These are phyloP conservation scores for Cercophora samala DNA, from an alignment of 495 filamentous ascomycete species.

Conservation along the genomic window DNA sequence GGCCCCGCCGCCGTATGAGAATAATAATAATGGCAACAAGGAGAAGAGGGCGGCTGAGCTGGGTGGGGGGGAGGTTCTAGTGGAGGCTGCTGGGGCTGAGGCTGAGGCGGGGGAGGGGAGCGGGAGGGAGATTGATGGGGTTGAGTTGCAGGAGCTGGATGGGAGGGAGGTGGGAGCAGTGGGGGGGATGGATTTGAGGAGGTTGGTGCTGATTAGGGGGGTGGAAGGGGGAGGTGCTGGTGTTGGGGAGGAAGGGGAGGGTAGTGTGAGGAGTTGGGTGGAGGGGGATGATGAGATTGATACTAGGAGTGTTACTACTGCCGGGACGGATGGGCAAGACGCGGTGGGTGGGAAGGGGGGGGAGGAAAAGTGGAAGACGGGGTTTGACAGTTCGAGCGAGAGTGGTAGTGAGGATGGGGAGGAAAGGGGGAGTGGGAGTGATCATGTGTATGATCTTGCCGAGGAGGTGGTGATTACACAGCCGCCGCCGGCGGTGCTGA, in stretches of 20 bases:
- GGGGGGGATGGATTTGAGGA: neutral
- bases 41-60: neutral
- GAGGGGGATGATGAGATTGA: neutral
- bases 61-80: neutral
- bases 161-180: no score
- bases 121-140: neutral
- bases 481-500: neutral
- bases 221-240: no score
- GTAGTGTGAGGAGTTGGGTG: neutral
- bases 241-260: neutral
- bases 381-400: neutral
- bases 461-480: neutral
- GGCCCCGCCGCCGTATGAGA: constrained; percentile 54
- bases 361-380: neutral
- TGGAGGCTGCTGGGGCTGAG: no score
- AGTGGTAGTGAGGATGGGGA: neutral
- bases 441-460: neutral
- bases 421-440: neutral
- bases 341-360: no score
- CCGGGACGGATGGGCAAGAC: no score
- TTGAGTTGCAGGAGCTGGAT: neutral
- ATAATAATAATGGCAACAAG: no score
- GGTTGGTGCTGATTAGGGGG: neutral
- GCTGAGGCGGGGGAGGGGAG: neutral
- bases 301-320: neutral